Conservation (phyloP, 306 rosid species). For the Glycine latifolia region DNA sequence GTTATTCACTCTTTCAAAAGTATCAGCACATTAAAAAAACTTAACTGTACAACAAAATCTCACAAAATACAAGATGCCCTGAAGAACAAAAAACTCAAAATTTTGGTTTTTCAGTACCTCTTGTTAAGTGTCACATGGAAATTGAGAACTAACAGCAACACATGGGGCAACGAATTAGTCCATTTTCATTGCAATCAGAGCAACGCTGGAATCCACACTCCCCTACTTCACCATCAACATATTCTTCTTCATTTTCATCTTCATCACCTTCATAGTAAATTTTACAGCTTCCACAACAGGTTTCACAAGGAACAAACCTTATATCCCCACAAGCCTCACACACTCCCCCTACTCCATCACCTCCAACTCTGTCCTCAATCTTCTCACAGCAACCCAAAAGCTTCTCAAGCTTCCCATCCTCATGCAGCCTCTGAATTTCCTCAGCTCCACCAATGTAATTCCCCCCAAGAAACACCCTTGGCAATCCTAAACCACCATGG, state of each 20-base stretch:
- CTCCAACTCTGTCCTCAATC: constrained; percentile 45
- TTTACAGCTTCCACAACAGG: constrained; percentile 95
- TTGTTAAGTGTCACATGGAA: constrained; percentile 24
- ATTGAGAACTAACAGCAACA: constrained; percentile 61
- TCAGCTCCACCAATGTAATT: constrained; percentile 84
- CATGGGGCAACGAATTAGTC: constrained; percentile 78
- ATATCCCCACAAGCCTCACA: constrained; percentile 94
- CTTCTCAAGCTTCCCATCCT: constrained; percentile 89
- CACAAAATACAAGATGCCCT: constrained; percentile 27
- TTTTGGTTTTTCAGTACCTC: constrained; percentile 49
- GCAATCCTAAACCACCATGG: constrained; percentile 57
- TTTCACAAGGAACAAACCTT: constrained; percentile 93
- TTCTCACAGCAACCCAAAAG: constrained; percentile 67
- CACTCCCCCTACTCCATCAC: constrained; percentile 47
- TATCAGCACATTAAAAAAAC: constrained; percentile 38
- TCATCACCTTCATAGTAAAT: constrained; percentile 65
- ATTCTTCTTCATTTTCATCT: constrained; percentile 40
- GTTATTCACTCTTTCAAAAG: not conserved
- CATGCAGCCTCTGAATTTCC: constrained; percentile 75
- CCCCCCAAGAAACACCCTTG: constrained; percentile 73
- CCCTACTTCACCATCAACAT: constrained; percentile 47
- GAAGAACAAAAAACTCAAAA: constrained; percentile 43
- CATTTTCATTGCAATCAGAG: constrained; percentile 91
- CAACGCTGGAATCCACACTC: constrained; percentile 86
- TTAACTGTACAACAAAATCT: constrained; percentile 67